Conservation (phyloP, 176 grass and related monocot species). For the Juncus inflexus region DNA sequence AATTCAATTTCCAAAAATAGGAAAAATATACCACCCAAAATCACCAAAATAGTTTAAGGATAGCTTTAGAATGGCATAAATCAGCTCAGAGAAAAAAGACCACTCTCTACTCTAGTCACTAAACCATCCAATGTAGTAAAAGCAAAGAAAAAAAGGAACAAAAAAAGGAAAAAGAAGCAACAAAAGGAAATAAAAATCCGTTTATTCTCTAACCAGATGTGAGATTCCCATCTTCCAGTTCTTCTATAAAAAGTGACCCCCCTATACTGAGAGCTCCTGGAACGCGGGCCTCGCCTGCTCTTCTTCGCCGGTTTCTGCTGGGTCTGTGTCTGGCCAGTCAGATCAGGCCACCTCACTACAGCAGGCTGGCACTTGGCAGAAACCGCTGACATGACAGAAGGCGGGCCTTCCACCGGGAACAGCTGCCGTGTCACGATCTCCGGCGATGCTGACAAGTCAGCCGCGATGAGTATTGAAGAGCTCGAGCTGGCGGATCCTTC, state of each 20-base stretch:
- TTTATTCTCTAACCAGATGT: conserved; percentile 64
- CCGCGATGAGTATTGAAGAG: conserved; percentile 50
- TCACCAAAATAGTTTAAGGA: neutral
- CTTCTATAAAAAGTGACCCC: conserved; percentile 97
- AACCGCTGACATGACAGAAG: conserved; percentile 15
- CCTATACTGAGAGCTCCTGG: conserved; percentile 90
- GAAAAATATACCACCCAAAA: neutral
- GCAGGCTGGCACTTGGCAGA: conserved; percentile 20
- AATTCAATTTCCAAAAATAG: conserved; percentile 2
- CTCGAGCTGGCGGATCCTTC: conserved; percentile 46
- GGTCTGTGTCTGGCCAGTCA: neutral
- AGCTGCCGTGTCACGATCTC: conserved; percentile 60
- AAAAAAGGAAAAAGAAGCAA: neutral
- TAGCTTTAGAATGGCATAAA: neutral
- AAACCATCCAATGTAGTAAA: neutral
- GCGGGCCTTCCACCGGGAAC: conserved; percentile 16
- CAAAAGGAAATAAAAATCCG: neutral
- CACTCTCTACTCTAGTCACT: neutral
- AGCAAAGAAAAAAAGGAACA: neutral
- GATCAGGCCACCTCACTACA: neutral
- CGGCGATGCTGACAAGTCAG: conserved; percentile 17
- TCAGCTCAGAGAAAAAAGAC: neutral
- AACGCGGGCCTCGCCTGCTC: conserved; percentile 78
- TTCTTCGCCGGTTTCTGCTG: conserved; percentile 57
- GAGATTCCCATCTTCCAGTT: conserved; percentile 95